Evolutionary conservation across 805 yeast species (phyloP), one percentile per base, ranked within the genome.

Genomic region (Schizosaccharomyces osmophilus): DNA sequence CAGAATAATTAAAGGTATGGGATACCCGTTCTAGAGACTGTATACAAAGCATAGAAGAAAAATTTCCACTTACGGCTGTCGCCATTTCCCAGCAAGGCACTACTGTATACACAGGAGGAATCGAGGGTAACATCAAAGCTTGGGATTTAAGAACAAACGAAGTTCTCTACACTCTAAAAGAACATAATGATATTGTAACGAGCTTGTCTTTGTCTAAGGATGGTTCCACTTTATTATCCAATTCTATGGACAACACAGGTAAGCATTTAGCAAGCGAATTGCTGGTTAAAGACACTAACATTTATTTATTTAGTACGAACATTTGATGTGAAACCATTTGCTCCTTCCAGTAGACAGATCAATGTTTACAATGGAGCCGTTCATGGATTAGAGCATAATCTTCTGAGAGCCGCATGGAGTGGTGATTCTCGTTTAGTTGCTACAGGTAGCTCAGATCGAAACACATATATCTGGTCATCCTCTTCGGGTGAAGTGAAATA

Each of bases 391-490:
- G 87, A 82, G 61, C 77, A 76, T 62, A 73, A 76, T 55, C 66
- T 80, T 45, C 75, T 81, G 0, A 71, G 85, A 62, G 75, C 81
- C 2, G 69, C 74, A 11, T 74, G 82, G 65, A 69, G 70, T 26
- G 63, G 64, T 1, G 70, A 72, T 62, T 73, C 79, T n/a, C 66
- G 66, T 8, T 73, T 60, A 66, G 73, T 66, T 63, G 73, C 66
- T 67, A 79, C 86, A 19, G 93, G 90, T 0, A 78, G 86, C 0
- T 80, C 78, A 36, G 87, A 84, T 68, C 73, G 77, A 1, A 74
- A 79, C 5, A 75, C 78, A 0, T 78, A 80, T 4, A 65, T 77
- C 2, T 85, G 89, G 90, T 82, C 82, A 63, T 72, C 74, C 3
- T 73, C 83, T 0, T 36, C 72, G 80, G 61, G 74, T 74, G 59